These are phyloP conservation scores for Chaetomium strumarium DNA, from an alignment of 2,329 filamentous ascomycete species.

Conservation along the genomic window DNA sequence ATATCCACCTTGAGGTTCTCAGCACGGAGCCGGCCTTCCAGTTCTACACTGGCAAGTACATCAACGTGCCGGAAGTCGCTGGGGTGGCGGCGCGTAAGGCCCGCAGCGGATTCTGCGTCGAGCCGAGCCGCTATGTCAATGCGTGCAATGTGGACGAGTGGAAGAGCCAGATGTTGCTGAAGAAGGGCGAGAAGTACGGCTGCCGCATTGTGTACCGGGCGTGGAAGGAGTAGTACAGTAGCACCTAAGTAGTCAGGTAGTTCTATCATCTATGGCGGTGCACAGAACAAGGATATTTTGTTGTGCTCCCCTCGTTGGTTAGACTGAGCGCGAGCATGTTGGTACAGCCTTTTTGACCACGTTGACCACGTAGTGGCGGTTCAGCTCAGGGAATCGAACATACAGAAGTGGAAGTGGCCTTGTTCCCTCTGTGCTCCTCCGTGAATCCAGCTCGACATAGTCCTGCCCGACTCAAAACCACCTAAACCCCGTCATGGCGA, in stretches of 20 bases:
- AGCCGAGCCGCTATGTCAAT: constrained; percentile 88
- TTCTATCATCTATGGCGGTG: background rate
- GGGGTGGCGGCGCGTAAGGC: constrained; percentile 57
- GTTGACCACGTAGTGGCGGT: no score
- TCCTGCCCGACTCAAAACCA: no score
- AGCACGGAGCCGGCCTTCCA: constrained; percentile 96
- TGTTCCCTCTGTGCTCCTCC: no score
- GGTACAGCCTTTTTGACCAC: no score
- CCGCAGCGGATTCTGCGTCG: constrained; percentile 80
- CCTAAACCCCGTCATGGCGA: no score
- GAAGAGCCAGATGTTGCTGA: constrained; percentile 71
- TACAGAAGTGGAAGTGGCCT: no score
- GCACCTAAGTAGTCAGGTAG: background rate
- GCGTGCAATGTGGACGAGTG: constrained; percentile 77
- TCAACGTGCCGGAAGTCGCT: constrained; percentile 66
- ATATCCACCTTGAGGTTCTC: constrained; percentile 76
- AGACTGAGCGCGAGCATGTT: no score
- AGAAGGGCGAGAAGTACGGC: constrained; percentile 80
- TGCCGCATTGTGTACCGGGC: constrained; percentile 75
- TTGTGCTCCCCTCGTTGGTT: no score
- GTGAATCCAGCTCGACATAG: no score
- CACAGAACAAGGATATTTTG: background rate
- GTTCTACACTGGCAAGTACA: constrained; percentile 87
- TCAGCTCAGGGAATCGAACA: no score
- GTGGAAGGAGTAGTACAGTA: constrained; percentile 58